Percentiles rank a stretch among this genome's conserved stretches.
Conservation (phyloP, 2,329 filamentous ascomycete genomes). For the Conoideocrella luteorostrata region DNA sequence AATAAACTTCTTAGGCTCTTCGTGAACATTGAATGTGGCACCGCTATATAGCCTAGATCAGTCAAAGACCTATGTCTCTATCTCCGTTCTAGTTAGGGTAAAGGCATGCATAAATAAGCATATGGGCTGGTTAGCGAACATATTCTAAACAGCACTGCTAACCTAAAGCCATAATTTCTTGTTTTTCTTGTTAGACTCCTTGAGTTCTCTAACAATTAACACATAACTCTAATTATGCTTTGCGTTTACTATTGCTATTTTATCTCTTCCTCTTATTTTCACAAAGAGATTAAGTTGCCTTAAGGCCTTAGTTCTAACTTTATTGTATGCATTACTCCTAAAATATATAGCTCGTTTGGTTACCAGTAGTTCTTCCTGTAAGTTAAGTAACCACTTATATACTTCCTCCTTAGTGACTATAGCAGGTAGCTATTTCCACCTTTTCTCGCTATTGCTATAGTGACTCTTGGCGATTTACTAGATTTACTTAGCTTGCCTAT, state of each 20-base stretch:
- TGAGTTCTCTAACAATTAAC: too few species aligned
- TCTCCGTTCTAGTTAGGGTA: conserved; percentile 1
- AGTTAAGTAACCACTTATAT: neutral
- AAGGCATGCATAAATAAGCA: too few species aligned
- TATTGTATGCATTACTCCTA: neutral
- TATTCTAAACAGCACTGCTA: too few species aligned
- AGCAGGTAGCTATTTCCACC: conserved; percentile 2
- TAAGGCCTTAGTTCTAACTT: conserved; percentile 1
- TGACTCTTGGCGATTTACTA: neutral
- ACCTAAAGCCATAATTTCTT: too few species aligned
- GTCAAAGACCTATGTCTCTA: conserved; percentile 7
- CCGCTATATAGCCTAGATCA: conserved; percentile 8
- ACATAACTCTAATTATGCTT: too few species aligned
- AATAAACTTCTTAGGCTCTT: neutral
- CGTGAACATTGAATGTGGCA: conserved; percentile 5
- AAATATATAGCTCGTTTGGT: conserved; percentile 1
- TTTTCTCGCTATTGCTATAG: neutral
- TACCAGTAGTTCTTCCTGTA: neutral
- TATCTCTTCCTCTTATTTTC: neutral
- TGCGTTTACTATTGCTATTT: neutral
- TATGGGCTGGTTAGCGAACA: too few species aligned
- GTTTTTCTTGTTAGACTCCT: too few species aligned
- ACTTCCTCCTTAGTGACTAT: neutral
- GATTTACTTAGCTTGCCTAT: conserved; percentile 2
- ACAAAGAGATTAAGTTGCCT: neutral